phyloP scores from a whole-genome alignment of 208 protist species.

The Naegleria fowleri region DNA sequence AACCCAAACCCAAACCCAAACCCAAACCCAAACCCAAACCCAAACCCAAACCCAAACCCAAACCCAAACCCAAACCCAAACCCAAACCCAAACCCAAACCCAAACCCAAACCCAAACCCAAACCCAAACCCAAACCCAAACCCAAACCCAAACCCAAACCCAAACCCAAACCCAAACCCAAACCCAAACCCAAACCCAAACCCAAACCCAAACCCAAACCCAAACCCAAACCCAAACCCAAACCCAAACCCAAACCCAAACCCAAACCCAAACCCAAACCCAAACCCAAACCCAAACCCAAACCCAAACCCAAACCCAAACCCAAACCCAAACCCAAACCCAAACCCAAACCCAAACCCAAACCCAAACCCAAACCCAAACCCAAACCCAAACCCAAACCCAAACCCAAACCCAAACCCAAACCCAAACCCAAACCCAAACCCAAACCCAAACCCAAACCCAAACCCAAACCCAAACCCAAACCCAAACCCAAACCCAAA shows the following conservation, averaged over 20 bases:
- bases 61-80: background rate
- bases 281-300: background rate
- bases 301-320: background rate
- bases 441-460: background rate
- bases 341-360: background rate
- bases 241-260: background rate
- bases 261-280: background rate
- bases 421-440: background rate
- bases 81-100: background rate
- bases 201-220: background rate
- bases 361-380: background rate
- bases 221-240: background rate
- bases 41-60: background rate
- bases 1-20: background rate
- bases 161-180: background rate
- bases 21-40: background rate
- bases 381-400: background rate
- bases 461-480: background rate
- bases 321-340: background rate
- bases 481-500: background rate
- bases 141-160: background rate
- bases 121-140: background rate
- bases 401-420: background rate
- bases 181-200: background rate
- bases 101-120: background rate